Evolutionary conservation across 352 stramenopile genomes (phyloP).

Genomic region (Phytophthora meadii): DNA sequence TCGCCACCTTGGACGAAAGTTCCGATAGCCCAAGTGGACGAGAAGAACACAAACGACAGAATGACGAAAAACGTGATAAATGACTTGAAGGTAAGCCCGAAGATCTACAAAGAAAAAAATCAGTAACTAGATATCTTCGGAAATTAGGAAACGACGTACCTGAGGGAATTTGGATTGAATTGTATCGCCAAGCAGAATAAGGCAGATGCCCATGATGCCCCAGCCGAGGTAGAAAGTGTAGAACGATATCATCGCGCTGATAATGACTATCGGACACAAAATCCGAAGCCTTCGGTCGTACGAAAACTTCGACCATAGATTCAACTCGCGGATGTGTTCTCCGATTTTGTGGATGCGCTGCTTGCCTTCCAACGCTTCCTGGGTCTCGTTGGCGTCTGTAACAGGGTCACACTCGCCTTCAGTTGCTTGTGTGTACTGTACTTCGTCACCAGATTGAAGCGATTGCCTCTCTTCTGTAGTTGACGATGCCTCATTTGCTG

Average conservation of each 20-base stretch:
- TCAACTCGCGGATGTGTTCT: constrained; percentile 55
- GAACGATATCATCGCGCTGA: constrained; percentile 88
- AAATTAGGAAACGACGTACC: constrained; percentile 22
- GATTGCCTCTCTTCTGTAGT: constrained; percentile 35
- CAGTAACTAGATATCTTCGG: constrained; percentile 2
- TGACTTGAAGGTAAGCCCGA: constrained; percentile 84
- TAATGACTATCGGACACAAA: constrained; percentile 67
- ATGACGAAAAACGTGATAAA: constrained; percentile 89
- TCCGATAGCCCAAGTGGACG: constrained; percentile 85
- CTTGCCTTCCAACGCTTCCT: constrained; percentile 68
- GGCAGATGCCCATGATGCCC: constrained; percentile 83
- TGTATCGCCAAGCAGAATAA: constrained; percentile 79
- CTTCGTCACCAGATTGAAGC: constrained; percentile 23
- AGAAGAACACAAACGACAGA: constrained; percentile 89
- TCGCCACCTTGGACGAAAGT: constrained; percentile 88
- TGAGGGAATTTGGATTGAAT: constrained; percentile 87
- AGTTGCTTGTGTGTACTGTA: constrained; percentile 17
- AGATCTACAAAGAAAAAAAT: constrained; percentile 55
- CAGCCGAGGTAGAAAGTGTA: constrained; percentile 81
- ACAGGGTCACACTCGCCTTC: constrained; percentile 32
- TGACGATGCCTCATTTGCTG: constrained; percentile 8
- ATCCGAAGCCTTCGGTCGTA: constrained; percentile 71
- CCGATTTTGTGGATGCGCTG: constrained; percentile 55
- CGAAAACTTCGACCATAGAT: constrained; percentile 85
- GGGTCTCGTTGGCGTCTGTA: constrained; percentile 62